Conservation (phyloP, 2,329 filamentous ascomycete species). For the Truncatella angustata region DNA sequence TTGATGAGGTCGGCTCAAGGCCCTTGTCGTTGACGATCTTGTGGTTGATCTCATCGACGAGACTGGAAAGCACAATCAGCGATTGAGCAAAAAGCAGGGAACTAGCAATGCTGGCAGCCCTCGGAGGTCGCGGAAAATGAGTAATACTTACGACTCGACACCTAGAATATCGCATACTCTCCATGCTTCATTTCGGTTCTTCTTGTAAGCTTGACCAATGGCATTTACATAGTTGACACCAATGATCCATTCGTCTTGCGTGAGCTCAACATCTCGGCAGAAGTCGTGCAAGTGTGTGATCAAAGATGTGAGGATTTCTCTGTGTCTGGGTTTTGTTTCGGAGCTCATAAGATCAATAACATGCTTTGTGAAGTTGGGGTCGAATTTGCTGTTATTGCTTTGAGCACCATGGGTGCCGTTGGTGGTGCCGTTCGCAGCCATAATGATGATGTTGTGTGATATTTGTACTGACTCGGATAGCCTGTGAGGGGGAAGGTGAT, state of each 20-base stretch:
- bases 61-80: slow-evolving; percentile 15
- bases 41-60: slow-evolving; percentile 65
- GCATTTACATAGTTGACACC: slow-evolving; percentile 58
- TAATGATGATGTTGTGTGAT: neutral
- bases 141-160: slow-evolving; percentile 44
- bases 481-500: too few relatives aligned
- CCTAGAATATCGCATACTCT: slow-evolving; percentile 62
- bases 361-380: slow-evolving; percentile 64
- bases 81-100: too few relatives aligned
- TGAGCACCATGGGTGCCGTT: slow-evolving; percentile 13
- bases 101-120: neutral
- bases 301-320: slow-evolving; percentile 52
- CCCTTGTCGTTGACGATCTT: slow-evolving; percentile 51
- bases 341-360: slow-evolving; percentile 61
- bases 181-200: slow-evolving; percentile 62
- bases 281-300: slow-evolving; percentile 64
- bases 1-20: slow-evolving; percentile 44
- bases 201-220: slow-evolving; percentile 56
- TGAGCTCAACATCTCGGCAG: slow-evolving; percentile 61
- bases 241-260: slow-evolving; percentile 60
- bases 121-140: neutral
- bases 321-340: slow-evolving; percentile 54
- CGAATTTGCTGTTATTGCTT: slow-evolving; percentile 49
- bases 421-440: slow-evolving; percentile 7
- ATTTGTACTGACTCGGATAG: too few relatives aligned